phyloP scores from a whole-genome alignment of 805 yeast genomes.

The Metschnikowia reukaufii region DNA sequence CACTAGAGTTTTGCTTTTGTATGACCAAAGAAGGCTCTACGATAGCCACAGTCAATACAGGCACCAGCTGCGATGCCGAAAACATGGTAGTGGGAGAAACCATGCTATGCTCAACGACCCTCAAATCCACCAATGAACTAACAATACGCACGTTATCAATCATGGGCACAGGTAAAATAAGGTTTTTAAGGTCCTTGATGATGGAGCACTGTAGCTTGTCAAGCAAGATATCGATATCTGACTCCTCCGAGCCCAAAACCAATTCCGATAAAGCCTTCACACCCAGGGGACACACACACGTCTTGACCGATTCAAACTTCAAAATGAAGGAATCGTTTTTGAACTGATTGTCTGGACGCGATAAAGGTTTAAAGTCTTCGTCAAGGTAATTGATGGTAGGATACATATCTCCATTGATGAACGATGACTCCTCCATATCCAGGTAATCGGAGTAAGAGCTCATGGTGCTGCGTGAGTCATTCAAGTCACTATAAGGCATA shows the following conservation, averaged over 20 bases:
- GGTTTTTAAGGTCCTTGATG: slow-evolving; percentile 42
- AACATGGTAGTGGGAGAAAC: slow-evolving; percentile 21
- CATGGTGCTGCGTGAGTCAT: slow-evolving; percentile 4
- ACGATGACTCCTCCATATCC: slow-evolving; percentile 15
- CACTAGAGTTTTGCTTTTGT: slow-evolving; percentile 20
- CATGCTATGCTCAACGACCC: slow-evolving; percentile 35
- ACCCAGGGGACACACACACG: slow-evolving; percentile 47
- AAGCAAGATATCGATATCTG: slow-evolving; percentile 49
- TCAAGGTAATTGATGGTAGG: slow-evolving; percentile 32
- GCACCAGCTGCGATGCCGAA: slow-evolving; percentile 30
- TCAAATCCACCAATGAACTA: slow-evolving; percentile 44
- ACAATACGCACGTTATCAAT: slow-evolving; percentile 48
- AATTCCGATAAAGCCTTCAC: slow-evolving; percentile 40
- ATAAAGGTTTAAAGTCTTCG: slow-evolving; percentile 33
- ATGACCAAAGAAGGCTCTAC: slow-evolving; percentile 38
- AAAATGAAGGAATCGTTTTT: slow-evolving; percentile 57
- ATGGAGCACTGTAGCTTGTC: slow-evolving; percentile 67
- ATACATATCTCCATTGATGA: slow-evolving; percentile 11
- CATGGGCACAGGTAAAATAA: slow-evolving; percentile 32
- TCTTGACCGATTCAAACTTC: slow-evolving; percentile 52
- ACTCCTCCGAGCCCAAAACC: slow-evolving; percentile 31
- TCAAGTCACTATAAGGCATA: not conserved
- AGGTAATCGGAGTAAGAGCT: slow-evolving; percentile 12
- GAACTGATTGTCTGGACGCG: slow-evolving; percentile 34
- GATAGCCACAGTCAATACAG: slow-evolving; percentile 29